Base-by-base conservation (phyloP, 345 rosid genomes). In the Raphanus sativus region DNA sequence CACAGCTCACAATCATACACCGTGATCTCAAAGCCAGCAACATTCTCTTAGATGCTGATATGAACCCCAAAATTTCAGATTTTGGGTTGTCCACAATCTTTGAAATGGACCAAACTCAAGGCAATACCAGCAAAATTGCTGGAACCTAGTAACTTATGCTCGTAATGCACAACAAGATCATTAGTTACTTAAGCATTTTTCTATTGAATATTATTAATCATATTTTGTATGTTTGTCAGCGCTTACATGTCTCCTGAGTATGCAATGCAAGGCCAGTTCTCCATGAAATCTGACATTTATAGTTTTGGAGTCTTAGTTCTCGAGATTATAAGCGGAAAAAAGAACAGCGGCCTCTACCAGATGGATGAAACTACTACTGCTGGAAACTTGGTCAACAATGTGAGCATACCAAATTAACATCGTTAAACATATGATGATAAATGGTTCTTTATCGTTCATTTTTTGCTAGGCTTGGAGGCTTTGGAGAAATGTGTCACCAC, bases 61-160 rank as follows among this genome's bases (percentile, higher is more conserved):
- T 80, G 83, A 80, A 66, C 73, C 80, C 83, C 0, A 80, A 80
- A 80, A 75, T 80, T 33, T 21, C 80, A 3, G 83, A 80, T 70
- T 80, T 80, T 65, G 83, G 83, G 15, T 42, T 81, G 65, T 76
- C 83, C 0, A 76, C 28, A 0, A 59, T 76, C 11, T 62, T 76
- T 38, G 75, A 65, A 21, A 15, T 67, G 6, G 75, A 81, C 2
- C 81, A 81, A 64, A 76, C 84, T 28, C 74, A 2, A 68, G 82
- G 67, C 32, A 58, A 68, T 52, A 77, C 85, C 0, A 69, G 29
- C 33, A 77, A 78, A 36, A 59, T 83, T 11, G 73, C 59, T 38
- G 85, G 83, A 65, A 83, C 84, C 15, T 59, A 65, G 83, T 81
- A 71, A 61, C 68, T 71, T 55, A 21, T 71, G 48, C 71, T 55